Evolutionary conservation across 257 asterid genomes (phyloP), one percentile per base, ranked within the genome.

Genomic region (Orobanche coerulescens): DNA sequence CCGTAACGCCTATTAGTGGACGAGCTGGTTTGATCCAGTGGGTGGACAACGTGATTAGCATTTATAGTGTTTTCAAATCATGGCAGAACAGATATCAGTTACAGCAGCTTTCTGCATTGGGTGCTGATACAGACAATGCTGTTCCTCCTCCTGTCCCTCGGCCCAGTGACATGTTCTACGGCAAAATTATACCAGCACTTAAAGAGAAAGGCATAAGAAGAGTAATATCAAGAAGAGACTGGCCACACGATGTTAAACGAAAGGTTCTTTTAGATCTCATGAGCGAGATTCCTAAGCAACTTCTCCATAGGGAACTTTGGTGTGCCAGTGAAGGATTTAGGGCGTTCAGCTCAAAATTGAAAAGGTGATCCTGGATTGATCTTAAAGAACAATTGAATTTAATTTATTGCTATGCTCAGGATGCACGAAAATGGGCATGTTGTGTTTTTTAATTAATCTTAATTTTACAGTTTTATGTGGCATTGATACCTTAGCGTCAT

Each of bases 1-100:
- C 98, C 23, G 98, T 93, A 68, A 93, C 98, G 42, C 98, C 98
- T 39, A 84, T 93, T 71, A 89, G 98, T 70, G 95, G 95, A 36
- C 90, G 94, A 67, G 98, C 98, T 83, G 98, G 98, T 68, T 81
- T 93, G 75, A 93, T 93, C 71, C 98, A 84, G 82, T 93, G 98
- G 98, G 98, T 93, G 50, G 95, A 88, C 76, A 86, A 84, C 54
- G 89, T 89, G 64, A 78, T 71, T 67, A 93, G 98, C 75, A 86
- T 93, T 47, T 93, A 93, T 71, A 86, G 94, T 58, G 91, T 89
- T 61, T 93, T 86, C 73, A 93, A 93, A 78, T 82, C 98, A 52
- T 88, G 98, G 98, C 98, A 93, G 82, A 84, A 78, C 61, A 81
- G 95, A 64, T 75, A 73, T 62, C 96, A 84, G 84, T 78, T 79